Evolutionary conservation across 345 rosid species (phyloP).

Genomic region (Hirschfeldia incana): DNA sequence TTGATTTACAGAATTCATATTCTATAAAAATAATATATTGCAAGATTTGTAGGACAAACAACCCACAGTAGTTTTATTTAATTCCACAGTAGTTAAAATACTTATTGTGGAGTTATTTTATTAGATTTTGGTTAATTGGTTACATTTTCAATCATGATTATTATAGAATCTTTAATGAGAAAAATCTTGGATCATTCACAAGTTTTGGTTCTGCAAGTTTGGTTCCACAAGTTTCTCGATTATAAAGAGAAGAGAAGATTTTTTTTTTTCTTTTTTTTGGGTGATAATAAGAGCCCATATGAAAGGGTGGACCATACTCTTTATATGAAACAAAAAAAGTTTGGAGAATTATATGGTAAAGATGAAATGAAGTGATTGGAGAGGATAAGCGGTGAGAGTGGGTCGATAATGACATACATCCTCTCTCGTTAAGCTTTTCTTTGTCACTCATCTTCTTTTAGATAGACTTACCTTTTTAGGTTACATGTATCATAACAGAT

Average conservation of each 20-base stretch:
- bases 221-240: neutral
- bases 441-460: slow-evolving; percentile 35
- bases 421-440: slow-evolving; percentile 25
- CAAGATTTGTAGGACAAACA: neutral
- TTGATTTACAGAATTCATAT: neutral
- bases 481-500: neutral
- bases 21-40: neutral
- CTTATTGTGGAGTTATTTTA: neutral
- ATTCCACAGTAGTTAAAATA: neutral
- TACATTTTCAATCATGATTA: neutral
- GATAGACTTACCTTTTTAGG: slow-evolving; percentile 20
- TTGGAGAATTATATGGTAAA: too few species aligned
- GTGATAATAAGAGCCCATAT: neutral
- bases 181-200: neutral
- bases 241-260: neutral
- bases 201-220: neutral
- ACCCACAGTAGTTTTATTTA: too few species aligned
- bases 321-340: neutral
- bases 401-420: slow-evolving; percentile 33
- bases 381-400: slow-evolving; percentile 36
- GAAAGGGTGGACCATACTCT: slow-evolving; percentile 29
- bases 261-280: neutral
- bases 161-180: neutral
- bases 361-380: slow-evolving; percentile 24
- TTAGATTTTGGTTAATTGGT: neutral